Conservation (phyloP, 176 grass and related monocot genomes). For the Puccinellia tenuiflora region DNA sequence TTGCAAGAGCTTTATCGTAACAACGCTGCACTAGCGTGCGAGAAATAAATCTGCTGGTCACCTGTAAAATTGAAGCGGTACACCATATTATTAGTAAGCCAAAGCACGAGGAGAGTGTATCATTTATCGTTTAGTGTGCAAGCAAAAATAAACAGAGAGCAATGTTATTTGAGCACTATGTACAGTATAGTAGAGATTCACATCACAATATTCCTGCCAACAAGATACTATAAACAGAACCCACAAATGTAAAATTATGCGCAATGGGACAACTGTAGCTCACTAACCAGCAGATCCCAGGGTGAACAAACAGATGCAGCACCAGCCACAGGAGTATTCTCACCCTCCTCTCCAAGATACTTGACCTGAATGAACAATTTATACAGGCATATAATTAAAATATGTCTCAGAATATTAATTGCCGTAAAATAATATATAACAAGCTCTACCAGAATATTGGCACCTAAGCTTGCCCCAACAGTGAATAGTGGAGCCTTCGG, state of each 20-base stretch:
- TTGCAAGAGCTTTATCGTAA: constrained; percentile 83
- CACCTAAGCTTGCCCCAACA: constrained; percentile 93
- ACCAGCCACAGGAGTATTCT: constrained; percentile 83
- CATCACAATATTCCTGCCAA: not conserved
- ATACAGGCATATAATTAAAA: not conserved
- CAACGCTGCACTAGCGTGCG: constrained; percentile 77
- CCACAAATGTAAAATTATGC: not conserved
- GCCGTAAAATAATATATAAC: not conserved
- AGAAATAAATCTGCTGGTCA: constrained; percentile 85
- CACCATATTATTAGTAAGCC: constrained; percentile 25
- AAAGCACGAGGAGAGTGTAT: not conserved
- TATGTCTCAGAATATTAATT: not conserved
- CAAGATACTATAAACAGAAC: not conserved
- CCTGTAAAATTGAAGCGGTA: constrained; percentile 41
- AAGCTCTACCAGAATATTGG: constrained; percentile 80
- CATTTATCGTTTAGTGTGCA: not conserved
- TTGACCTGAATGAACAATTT: constrained; percentile 57
- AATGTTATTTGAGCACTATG: not conserved
- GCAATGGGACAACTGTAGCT: not conserved
- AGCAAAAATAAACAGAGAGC: not conserved
- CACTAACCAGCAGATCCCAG: constrained; percentile 88
- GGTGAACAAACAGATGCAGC: constrained; percentile 89
- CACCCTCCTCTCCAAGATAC: constrained; percentile 97
- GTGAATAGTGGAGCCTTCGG: constrained; percentile 71
- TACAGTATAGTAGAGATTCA: not conserved